phyloP scores from a whole-genome alignment of 345 rosid species.

The Kernera saxatilis region DNA sequence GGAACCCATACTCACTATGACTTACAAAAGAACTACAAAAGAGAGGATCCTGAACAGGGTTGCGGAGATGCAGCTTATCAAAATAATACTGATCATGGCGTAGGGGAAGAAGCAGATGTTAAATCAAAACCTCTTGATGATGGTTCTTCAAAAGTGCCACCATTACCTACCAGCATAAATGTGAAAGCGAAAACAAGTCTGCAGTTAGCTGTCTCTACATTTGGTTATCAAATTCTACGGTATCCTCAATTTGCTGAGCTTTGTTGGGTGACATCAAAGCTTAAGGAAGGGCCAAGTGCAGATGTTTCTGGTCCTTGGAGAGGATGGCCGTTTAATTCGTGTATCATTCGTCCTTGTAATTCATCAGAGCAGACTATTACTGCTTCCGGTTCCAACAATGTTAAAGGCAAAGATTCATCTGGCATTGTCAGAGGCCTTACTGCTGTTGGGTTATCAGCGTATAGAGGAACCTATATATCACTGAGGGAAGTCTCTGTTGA shows the following conservation, averaged over 20 bases:
- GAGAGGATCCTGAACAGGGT: slow-evolving; percentile 22
- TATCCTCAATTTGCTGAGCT: slow-evolving; percentile 98
- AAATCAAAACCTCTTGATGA: slow-evolving; percentile 32
- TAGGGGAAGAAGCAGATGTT: slow-evolving; percentile 26
- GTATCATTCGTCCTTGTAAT: slow-evolving; percentile 63
- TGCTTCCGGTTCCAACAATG: slow-evolving; percentile 43
- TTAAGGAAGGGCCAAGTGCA: slow-evolving; percentile 84
- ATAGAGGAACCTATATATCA: slow-evolving; percentile 68
- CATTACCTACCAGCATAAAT: slow-evolving; percentile 41
- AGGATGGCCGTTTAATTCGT: slow-evolving; percentile 96
- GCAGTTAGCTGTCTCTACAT: slow-evolving; percentile 60
- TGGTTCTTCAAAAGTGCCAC: slow-evolving; percentile 33
- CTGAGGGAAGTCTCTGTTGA: slow-evolving; percentile 72
- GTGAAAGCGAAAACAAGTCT: slow-evolving; percentile 69
- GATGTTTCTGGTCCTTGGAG: slow-evolving; percentile 82
- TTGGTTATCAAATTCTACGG: slow-evolving; percentile 82
- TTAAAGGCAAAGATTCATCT: slow-evolving; percentile 55
- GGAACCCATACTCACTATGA: slow-evolving; percentile 39
- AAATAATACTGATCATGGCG: slow-evolving; percentile 17
- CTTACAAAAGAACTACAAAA: slow-evolving; percentile 29
- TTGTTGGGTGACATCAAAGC: slow-evolving; percentile 93
- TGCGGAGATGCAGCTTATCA: slow-evolving; percentile 16
- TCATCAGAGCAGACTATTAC: slow-evolving; percentile 38
- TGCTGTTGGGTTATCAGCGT: slow-evolving; percentile 85
- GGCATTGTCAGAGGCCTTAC: slow-evolving; percentile 74